These are phyloP conservation scores for Aspergillus fructus DNA, from an alignment of 2,329 filamentous ascomycete species.

Conservation along the genomic window DNA sequence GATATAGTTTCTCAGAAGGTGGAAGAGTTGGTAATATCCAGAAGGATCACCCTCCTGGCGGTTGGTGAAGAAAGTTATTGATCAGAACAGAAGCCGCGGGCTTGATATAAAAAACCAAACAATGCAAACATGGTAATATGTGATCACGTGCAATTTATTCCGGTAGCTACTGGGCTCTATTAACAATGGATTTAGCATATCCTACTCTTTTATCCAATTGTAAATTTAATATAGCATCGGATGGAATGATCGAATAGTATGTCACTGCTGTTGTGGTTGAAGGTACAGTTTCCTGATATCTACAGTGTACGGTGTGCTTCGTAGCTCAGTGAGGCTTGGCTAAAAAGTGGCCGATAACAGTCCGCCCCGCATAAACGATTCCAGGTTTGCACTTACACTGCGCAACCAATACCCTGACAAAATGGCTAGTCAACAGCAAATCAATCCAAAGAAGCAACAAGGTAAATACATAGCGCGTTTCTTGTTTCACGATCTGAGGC, in stretches of 20 bases:
- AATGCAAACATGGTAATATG: slow-evolving; percentile 26
- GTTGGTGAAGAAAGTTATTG: slow-evolving; percentile 9
- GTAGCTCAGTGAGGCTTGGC: slow-evolving; percentile 2
- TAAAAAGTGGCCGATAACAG: slow-evolving; percentile 17
- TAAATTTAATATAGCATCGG: neutral
- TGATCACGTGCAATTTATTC: slow-evolving; percentile 23
- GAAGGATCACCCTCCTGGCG: slow-evolving; percentile 9
- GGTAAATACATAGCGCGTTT: slow-evolving; percentile 32
- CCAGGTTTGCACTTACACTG: slow-evolving; percentile 28
- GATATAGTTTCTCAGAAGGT: neutral
- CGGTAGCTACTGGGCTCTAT: neutral
- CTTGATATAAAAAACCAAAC: slow-evolving; percentile 23
- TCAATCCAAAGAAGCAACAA: slow-evolving; percentile 48
- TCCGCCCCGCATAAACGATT: slow-evolving; percentile 33
- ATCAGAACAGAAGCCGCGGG: neutral
- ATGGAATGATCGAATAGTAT: neutral
- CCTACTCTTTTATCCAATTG: neutral
- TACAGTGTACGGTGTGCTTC: too few species aligned
- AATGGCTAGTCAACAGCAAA: slow-evolving; percentile 43
- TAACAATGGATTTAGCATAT: neutral
- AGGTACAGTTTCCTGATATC: neutral
- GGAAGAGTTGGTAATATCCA: neutral
- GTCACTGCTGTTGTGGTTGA: neutral
- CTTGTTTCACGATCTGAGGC: neutral
- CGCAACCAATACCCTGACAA: slow-evolving; percentile 16